Conservation (phyloP, 371 early-diverging fungal species). For the Lichtheimia corymbifera region DNA sequence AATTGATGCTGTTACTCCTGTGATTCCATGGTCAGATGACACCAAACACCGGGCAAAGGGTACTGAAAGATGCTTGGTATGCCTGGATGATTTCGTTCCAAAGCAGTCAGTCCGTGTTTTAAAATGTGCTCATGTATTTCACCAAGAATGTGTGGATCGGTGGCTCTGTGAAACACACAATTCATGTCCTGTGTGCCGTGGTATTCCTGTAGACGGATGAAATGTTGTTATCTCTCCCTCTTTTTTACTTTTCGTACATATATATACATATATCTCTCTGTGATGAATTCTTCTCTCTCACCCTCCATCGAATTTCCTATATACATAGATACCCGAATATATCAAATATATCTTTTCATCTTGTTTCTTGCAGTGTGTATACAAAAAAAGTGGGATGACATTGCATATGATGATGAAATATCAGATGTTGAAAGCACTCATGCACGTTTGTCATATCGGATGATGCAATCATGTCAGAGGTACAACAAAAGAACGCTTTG, state of each 20-base stretch:
- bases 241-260: not conserved
- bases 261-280: not conserved
- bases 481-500: too few species aligned
- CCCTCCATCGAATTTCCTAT: too few species aligned
- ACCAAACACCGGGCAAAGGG: slow-evolving; percentile 21
- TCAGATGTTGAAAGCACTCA: too few species aligned
- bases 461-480: too few species aligned
- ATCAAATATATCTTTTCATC: too few species aligned
- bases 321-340: too few species aligned
- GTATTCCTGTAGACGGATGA: slow-evolving; percentile 35
- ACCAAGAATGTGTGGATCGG: slow-evolving; percentile 83
- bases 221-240: not conserved
- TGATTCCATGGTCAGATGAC: slow-evolving; percentile 37
- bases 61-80: slow-evolving; percentile 52
- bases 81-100: slow-evolving; percentile 68
- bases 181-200: slow-evolving; percentile 49
- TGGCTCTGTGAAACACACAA: slow-evolving; percentile 66
- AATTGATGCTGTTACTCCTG: slow-evolving; percentile 41
- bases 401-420: too few species aligned
- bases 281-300: too few species aligned
- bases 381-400: too few species aligned
- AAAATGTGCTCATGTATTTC: slow-evolving; percentile 83
- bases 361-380: too few species aligned
- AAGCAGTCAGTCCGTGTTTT: slow-evolving; percentile 69
- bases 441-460: too few species aligned